Base-by-base conservation (phyloP, 257 asterid genomes). In the Striga asiatica region DNA sequence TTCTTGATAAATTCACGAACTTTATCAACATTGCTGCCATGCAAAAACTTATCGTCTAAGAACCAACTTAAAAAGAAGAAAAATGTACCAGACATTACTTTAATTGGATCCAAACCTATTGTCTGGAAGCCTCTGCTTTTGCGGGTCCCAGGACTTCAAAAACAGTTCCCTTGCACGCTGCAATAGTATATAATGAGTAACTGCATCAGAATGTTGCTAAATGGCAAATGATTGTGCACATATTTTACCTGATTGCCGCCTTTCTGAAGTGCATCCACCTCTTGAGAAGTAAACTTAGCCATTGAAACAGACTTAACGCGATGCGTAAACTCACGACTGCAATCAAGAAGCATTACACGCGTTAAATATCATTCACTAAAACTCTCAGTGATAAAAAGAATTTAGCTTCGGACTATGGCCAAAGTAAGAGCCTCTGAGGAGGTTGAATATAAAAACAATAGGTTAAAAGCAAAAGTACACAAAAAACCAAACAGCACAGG, bases 231-330 rank as follows among this genome's bases (percentile, higher is more conserved):
- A 8, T 56, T 1, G 19, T 25, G 23, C 23, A 35, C 4, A 41
- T 25, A 51, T 11, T 13, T 38, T 72, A 81, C 97, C 95, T 85
- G 95, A 71, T 89, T 89, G 24, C 97, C 97, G 66, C 95, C 97
- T 58, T 73, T 83, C 60, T 89, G 94, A 71, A 89, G 95, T 67
- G 89, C 81, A 52, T 83, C 94, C 66, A 89, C 88, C 76, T 89
- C 97, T 71, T 81, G 89, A 20, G 79, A 71, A 54, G 93, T 76
- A 68, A 89, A 89, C 72, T 81, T 89, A 61, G 97, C 75, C 97
- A 89, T 85, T 52, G 97, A 89, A 38, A 89, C 97, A 20, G 97
- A 89, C 70, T 89, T 89, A 43, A 89, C 97, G 46, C 97, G 95
- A 68, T 89, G 97, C 55, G 95, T 89, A 64, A 89, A 89, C 71